Percentiles rank a stretch among this genome's conserved stretches.
Conservation (phyloP, 345 rosid genomes). For the Pseudoturritis turrita region DNA sequence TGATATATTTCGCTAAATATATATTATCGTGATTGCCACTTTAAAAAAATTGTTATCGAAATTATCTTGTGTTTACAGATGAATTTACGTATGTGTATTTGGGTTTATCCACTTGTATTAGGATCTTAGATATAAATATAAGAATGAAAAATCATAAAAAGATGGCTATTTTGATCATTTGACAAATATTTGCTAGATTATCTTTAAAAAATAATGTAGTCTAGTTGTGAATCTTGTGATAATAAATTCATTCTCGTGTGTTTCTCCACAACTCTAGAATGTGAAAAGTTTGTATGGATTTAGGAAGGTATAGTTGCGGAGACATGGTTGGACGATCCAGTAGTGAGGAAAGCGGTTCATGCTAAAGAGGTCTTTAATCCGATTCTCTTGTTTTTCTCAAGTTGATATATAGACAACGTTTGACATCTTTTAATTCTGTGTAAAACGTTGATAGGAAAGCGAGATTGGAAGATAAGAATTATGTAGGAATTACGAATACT, state of each 20-base stretch:
- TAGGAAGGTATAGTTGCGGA: slow-evolving; percentile 80
- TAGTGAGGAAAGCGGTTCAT: slow-evolving; percentile 69
- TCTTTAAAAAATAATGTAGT: neutral
- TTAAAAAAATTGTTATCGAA: too few relatives aligned
- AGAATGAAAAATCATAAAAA: too few relatives aligned
- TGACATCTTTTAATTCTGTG: neutral
- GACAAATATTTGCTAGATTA: neutral
- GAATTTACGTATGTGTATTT: too few relatives aligned
- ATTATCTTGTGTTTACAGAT: too few relatives aligned
- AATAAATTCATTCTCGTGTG: neutral
- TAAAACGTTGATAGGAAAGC: slow-evolving; percentile 32
- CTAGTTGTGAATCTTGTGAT: too few relatives aligned
- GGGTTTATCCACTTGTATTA: too few relatives aligned
- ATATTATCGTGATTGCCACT: too few relatives aligned
- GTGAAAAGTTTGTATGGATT: neutral
- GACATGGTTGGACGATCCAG: slow-evolving; percentile 60
- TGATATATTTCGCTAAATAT: too few relatives aligned
- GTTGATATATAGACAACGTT: neutral
- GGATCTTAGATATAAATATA: too few relatives aligned
- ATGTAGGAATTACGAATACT: slow-evolving; percentile 24
- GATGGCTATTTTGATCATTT: too few relatives aligned
- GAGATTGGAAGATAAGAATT: slow-evolving; percentile 48
- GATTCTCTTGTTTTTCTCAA: neutral
- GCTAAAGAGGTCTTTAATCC: slow-evolving; percentile 48
- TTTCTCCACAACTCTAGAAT: neutral